Evolutionary conservation across 2,329 filamentous ascomycete genomes (phyloP), one percentile per base, ranked within the genome.

Genomic region (Teratosphaeria destructans): DNA sequence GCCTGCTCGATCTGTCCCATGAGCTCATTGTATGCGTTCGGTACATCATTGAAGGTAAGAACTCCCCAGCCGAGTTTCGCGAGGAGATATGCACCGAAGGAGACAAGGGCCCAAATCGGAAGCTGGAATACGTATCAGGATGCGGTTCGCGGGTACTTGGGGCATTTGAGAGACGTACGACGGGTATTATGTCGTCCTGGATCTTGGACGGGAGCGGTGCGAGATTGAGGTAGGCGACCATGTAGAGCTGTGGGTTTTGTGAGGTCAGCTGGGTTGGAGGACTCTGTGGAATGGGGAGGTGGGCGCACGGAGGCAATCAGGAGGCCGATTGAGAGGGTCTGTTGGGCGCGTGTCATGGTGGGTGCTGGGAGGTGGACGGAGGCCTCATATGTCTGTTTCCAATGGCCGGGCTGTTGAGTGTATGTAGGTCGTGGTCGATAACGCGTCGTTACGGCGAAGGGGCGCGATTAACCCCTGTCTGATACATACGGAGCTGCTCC

Each of bases 1-100:
- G 90, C 90, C 74, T 85, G 67, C 63, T 90, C 82, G 71, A 95
- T 94, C 77, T 97, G 89, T 68, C 78, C 80, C 82, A 94, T 90
- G 68, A 99, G 79, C 77, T 96, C 92, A 73, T 86, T 84, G 76
- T 97, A 88, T 57, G 94, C 94, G 63, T 90, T 83, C 58, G 93
- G 92, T 55, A 95, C 90, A 76, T 97, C 92, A 80, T 96, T 94
- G 82, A 99, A 99, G 60, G 90, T 96, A 73, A 96, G 81, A 68
- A 99, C 89, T 65, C 94, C 94, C 79, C 85, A 88, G 69, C 94
- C 94, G 63, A 99, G 87, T 68, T 90, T 90, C 78, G 88, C 90
- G 65, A 99, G 87, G 23, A 99, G 86, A 77, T 91, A 92, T 63
- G 92, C 88, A 75, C 92, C 94, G 72, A 97, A 92, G 26, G 89